Evolutionary conservation across 768 basidiomycete genomes (phyloP).

Genomic region (Termitomyces sp.): DNA sequence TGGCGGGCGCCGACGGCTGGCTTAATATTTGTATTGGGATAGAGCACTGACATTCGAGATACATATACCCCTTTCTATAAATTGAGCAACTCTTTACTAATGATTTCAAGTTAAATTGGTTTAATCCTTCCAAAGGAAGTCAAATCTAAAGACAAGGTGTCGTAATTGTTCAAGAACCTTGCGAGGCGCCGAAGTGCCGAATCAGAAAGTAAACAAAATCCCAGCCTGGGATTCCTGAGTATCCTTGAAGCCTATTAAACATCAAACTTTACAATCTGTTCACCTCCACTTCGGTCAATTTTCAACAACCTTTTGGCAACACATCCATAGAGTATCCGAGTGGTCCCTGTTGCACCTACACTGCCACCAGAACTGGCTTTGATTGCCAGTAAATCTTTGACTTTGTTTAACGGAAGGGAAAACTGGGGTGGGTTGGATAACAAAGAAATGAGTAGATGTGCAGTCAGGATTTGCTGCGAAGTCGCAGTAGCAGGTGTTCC

Average conservation of each 20-base stretch:
- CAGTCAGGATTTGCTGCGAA: constrained; percentile 66
- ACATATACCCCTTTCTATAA: constrained; percentile 3
- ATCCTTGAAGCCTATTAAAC: constrained; percentile 20
- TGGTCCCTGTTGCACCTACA: constrained; percentile 38
- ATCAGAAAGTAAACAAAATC: neutral
- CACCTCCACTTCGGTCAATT: constrained; percentile 70
- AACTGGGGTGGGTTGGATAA: constrained; percentile 47
- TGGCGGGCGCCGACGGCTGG: constrained; percentile 95
- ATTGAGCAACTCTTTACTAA: neutral
- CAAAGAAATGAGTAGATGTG: constrained; percentile 56
- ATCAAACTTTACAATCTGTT: constrained; percentile 74
- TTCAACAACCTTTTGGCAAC: constrained; percentile 77
- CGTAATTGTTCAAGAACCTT: neutral
- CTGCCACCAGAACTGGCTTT: constrained; percentile 33
- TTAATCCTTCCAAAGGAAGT: neutral
- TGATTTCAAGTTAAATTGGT: neutral
- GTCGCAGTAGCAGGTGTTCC: constrained; percentile 33
- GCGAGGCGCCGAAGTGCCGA: neutral
- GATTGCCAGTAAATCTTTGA: constrained; percentile 50
- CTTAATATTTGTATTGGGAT: constrained; percentile 82
- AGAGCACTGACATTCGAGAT: neutral
- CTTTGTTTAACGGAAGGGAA: constrained; percentile 52
- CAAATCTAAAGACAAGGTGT: neutral
- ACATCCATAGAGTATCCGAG: constrained; percentile 65
- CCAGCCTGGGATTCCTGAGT: neutral